Conservation (phyloP, 495 filamentous ascomycete species). For the Penicillium atrosanguineum region DNA sequence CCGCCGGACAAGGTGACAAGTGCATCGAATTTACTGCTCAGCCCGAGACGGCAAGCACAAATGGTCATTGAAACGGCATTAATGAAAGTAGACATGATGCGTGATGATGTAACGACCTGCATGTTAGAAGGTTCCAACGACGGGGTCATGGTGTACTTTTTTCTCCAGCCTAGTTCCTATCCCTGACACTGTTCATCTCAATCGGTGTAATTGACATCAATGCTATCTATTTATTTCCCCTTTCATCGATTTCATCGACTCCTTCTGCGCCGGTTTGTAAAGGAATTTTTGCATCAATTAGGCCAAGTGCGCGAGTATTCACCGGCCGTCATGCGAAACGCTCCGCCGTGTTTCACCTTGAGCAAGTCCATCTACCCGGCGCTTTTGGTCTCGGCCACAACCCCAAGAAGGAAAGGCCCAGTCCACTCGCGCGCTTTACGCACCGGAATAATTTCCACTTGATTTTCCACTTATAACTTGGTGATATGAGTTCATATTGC, state of each 20-base stretch:
- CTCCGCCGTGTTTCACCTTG: constrained; percentile 25
- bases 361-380: constrained; percentile 15
- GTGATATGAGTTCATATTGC: neutral
- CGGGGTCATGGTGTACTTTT: neutral
- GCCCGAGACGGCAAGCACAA: neutral
- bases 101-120: constrained; percentile 4
- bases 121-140: neutral
- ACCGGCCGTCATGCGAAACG: constrained; percentile 8
- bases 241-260: neutral
- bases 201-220: constrained; percentile 5
- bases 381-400: constrained; percentile 12
- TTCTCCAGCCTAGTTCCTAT: neutral
- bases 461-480: constrained; percentile 14
- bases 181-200: neutral
- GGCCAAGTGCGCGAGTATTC: constrained; percentile 7
- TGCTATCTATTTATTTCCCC: neutral
- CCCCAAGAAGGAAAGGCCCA: constrained; percentile 13
- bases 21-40: constrained; percentile 39
- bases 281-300: constrained; percentile 12
- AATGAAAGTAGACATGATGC: neutral
- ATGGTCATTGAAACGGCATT: neutral
- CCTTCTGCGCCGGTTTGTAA: constrained; percentile 2
- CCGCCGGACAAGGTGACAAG: constrained; percentile 57
- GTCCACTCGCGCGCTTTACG: constrained; percentile 5
- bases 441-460: constrained; percentile 17